Evolutionary conservation across 768 basidiomycete species (phyloP).

Genomic region (Boletus reticulatus): DNA sequence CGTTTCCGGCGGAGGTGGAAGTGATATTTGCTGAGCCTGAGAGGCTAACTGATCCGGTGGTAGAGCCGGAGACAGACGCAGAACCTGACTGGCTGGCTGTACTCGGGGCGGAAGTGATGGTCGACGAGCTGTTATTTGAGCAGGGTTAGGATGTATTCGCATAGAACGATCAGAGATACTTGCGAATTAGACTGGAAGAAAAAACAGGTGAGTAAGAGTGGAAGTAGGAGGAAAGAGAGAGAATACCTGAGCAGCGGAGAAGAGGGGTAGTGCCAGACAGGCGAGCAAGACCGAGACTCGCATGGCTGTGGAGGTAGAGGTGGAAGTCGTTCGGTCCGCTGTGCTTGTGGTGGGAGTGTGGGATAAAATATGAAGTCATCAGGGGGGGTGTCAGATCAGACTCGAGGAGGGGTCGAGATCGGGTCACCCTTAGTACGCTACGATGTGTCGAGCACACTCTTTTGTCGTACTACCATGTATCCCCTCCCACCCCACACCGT

Average conservation of each 20-base stretch:
- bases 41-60: conserved; percentile 22
- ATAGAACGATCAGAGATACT: conserved; percentile 20
- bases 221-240: neutral
- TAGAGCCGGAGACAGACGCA: conserved; percentile 17
- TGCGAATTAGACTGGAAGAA: conserved; percentile 36
- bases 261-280: conserved; percentile 25
- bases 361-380: conserved; percentile 7
- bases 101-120: conserved; percentile 47
- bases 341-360: conserved; percentile 3
- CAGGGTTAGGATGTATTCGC: conserved; percentile 39
- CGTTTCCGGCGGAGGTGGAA: conserved; percentile 25
- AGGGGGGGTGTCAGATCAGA: conserved; percentile 7
- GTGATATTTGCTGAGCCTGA: conserved; percentile 19
- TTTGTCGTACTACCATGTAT: conserved; percentile 28
- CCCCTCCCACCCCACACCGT: conserved; percentile 38
- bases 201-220: conserved; percentile 1
- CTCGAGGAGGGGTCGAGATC: neutral
- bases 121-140: conserved; percentile 40
- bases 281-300: conserved; percentile 33
- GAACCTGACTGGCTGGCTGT: conserved; percentile 22
- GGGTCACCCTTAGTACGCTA: too few relatives aligned
- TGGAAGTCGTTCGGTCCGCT: too few relatives aligned
- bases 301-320: conserved; percentile 18
- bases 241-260: conserved; percentile 34
- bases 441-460: too few relatives aligned